phyloP scores from a whole-genome alignment of 495 filamentous ascomycete genomes.

The Neurospora sp. region DNA sequence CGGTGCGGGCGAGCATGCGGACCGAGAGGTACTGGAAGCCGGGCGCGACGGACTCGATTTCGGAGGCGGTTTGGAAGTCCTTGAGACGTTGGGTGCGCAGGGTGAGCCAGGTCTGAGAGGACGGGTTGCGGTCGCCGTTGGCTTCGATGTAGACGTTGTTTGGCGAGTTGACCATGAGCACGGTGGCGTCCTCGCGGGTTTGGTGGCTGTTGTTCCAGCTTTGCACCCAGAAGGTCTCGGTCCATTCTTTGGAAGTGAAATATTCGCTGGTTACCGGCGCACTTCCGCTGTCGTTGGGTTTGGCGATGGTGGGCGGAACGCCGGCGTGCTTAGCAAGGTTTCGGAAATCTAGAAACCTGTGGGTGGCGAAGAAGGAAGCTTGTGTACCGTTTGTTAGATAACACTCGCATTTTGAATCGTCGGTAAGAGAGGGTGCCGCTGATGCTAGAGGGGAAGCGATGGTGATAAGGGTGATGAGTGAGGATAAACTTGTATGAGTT shows the following conservation, averaged over 20 bases:
- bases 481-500: conserved; percentile 8
- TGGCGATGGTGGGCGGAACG: conserved; percentile 26
- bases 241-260: conserved; percentile 30
- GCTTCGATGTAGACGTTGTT: conserved; percentile 55
- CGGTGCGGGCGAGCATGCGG: conserved; percentile 48
- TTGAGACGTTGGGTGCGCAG: conserved; percentile 49
- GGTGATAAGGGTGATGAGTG: conserved; percentile 13
- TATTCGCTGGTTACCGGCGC: conserved; percentile 29
- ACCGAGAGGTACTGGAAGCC: conserved; percentile 51
- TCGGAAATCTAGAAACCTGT: conserved; percentile 63
- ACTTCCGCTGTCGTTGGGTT: conserved; percentile 16
- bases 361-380: conserved; percentile 48
- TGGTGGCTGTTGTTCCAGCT: conserved; percentile 41
- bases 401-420: conserved; percentile 34
- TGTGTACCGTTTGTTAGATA: conserved; percentile 38
- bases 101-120: conserved; percentile 45
- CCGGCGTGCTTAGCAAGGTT: conserved; percentile 29
- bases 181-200: conserved; percentile 28
- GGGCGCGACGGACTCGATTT: conserved; percentile 47
- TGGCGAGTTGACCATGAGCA: conserved; percentile 51
- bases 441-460: conserved; percentile 6
- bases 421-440: conserved; percentile 11
- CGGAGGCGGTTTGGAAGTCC: conserved; percentile 50
- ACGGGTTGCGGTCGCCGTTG: conserved; percentile 23
- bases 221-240: conserved; percentile 43